These are phyloP conservation scores for Cryptococcus sp. DNA, from an alignment of 1,284 basidiomycete genomes.

Conservation along the genomic window DNA sequence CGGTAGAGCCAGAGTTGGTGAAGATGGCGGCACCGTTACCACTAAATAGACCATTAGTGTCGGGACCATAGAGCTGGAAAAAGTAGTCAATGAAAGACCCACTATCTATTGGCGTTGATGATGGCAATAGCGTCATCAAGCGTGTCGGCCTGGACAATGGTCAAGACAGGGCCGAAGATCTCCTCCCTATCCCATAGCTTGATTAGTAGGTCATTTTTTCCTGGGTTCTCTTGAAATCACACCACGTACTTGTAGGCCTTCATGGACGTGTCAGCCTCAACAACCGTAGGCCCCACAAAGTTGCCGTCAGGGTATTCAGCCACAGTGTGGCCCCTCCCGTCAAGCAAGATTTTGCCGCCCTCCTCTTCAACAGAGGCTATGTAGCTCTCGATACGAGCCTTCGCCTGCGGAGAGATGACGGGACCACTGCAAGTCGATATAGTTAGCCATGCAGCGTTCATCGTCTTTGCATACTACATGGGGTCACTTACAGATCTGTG, in stretches of 20 bases:
- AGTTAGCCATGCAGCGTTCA: neutral
- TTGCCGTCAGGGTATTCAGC: constrained; percentile 83
- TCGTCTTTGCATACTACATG: neutral
- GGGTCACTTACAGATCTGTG: constrained; percentile 71
- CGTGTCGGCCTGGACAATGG: constrained; percentile 74
- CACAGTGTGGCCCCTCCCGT: constrained; percentile 71
- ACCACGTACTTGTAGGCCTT: constrained; percentile 71
- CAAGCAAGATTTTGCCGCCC: constrained; percentile 83
- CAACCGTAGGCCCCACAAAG: constrained; percentile 90
- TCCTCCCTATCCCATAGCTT: constrained; percentile 77
- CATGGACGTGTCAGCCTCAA: constrained; percentile 80
- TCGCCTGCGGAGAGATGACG: constrained; percentile 84
- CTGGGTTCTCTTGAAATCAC: neutral
- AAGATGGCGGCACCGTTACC: constrained; percentile 96
- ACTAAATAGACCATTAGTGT: constrained; percentile 12
- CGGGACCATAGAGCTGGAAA: neutral
- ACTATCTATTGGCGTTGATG: constrained; percentile 84
- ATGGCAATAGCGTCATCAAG: constrained; percentile 88
- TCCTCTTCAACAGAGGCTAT: constrained; percentile 78
- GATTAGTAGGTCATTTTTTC: neutral
- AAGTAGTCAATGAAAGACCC: constrained; percentile 12
- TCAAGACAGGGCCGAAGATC: constrained; percentile 90
- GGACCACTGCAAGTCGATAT: constrained; percentile 64
- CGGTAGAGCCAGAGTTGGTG: constrained; percentile 93
- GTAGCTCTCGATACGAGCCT: constrained; percentile 70